A percentile compares a stretch with the other conserved stretches of the same genome.
These are phyloP conservation scores for Sparassis latifolia DNA, from an alignment of 1,284 basidiomycete species.

Conservation along the genomic window DNA sequence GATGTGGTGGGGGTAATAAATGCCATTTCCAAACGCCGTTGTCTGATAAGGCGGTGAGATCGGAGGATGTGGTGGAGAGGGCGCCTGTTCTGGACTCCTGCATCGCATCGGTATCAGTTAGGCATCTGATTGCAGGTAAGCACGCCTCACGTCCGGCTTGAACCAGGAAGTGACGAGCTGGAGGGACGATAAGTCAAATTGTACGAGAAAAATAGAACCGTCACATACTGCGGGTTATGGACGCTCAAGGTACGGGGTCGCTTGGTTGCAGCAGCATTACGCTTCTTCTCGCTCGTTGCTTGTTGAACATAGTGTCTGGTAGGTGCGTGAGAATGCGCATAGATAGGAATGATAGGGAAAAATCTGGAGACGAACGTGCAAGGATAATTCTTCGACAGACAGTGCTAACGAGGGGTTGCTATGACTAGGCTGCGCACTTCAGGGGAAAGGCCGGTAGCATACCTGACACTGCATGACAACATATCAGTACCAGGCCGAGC, in stretches of 20 bases:
- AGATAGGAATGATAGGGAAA: conserved; percentile 3
- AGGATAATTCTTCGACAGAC: conserved; percentile 72
- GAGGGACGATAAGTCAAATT: not conserved
- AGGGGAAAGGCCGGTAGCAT: conserved; percentile 2
- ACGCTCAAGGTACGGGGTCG: conserved; percentile 55
- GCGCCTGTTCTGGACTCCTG: not conserved
- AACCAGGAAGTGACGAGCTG: conserved; percentile 10
- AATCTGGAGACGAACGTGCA: conserved; percentile 58
- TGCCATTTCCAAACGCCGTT: conserved; percentile 13
- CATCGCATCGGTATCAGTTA: too few species aligned
- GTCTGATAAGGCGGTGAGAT: conserved; percentile 13
- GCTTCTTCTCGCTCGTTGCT: conserved; percentile 77
- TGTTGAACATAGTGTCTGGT: conserved; percentile 71
- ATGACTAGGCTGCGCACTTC: too few species aligned
- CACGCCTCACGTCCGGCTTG: conserved; percentile 13
- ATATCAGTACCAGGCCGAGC: conserved; percentile 4
- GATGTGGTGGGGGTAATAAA: conserved; percentile 27
- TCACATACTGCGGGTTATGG: conserved; percentile 37
- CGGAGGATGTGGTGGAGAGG: not conserved
- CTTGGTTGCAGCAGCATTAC: conserved; percentile 43
- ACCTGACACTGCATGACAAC: conserved; percentile 46
- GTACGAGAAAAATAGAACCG: not conserved
- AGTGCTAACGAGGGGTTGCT: conserved; percentile 45
- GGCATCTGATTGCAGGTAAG: not conserved
- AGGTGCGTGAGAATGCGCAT: conserved; percentile 17